These are phyloP conservation scores for Pisolithus tinctorius DNA, from an alignment of 768 basidiomycete genomes.

Conservation along the genomic window DNA sequence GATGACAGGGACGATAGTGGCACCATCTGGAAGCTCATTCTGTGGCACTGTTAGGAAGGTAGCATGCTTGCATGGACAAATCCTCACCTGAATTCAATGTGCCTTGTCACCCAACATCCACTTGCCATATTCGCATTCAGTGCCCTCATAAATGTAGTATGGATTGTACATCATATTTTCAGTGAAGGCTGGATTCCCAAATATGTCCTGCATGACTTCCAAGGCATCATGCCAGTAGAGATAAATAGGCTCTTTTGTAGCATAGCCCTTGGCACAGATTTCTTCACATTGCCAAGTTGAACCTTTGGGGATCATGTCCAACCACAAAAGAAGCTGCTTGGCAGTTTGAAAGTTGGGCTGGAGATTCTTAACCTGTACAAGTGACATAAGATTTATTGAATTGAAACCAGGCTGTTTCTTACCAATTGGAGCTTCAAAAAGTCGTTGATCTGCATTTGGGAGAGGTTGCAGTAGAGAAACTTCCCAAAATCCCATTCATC, in stretches of 20 bases:
- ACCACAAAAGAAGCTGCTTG: background rate
- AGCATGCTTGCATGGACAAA: too few relatives aligned
- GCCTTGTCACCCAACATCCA: background rate
- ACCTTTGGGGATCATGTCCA: background rate
- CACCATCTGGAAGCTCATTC: too few relatives aligned
- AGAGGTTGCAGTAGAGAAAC: background rate
- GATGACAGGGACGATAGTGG: too few relatives aligned
- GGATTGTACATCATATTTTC: background rate
- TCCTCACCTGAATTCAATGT: background rate
- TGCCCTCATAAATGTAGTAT: background rate
- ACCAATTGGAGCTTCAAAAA: background rate
- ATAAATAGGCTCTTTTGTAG: background rate
- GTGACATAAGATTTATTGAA: background rate
- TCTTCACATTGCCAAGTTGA: background rate
- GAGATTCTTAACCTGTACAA: background rate
- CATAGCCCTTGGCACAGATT: background rate
- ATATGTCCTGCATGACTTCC: background rate
- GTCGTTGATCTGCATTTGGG: background rate
- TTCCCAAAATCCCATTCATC: background rate
- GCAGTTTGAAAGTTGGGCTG: background rate
- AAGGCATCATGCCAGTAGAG: background rate
- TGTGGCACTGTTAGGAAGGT: too few relatives aligned
- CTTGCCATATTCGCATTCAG: background rate
- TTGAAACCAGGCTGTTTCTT: background rate
- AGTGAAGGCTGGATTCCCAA: background rate